Evolutionary conservation across 805 yeast species (phyloP).

Genomic region (Geotrichum ghanense): DNA sequence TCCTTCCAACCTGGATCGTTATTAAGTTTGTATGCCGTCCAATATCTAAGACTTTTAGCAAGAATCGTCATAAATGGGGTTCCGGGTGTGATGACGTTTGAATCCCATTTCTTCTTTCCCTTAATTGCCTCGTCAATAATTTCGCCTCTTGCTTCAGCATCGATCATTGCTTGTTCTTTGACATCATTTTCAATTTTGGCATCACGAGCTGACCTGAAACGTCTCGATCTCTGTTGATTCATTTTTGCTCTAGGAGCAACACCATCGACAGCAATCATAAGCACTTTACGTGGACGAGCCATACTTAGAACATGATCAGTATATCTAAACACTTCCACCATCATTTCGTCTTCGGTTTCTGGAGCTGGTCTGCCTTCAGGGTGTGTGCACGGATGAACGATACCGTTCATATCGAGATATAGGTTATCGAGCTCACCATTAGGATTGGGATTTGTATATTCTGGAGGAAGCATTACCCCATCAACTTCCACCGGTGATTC

Average conservation of each 20-base stretch:
- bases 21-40: slow-evolving; percentile 83
- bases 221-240: slow-evolving; percentile 93
- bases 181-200: slow-evolving; percentile 63
- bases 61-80: slow-evolving; percentile 94
- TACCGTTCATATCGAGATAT: slow-evolving; percentile 96
- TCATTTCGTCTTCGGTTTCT: slow-evolving; percentile 93
- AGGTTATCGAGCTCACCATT: slow-evolving; percentile 93
- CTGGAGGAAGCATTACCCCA: slow-evolving; percentile 53
- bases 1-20: slow-evolving; percentile 91
- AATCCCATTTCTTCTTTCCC: slow-evolving; percentile 75
- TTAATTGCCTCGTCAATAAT: slow-evolving; percentile 64
- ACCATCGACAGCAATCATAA: slow-evolving; percentile 96
- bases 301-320: slow-evolving; percentile 84
- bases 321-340: slow-evolving; percentile 82
- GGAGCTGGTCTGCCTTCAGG: slow-evolving; percentile 97
- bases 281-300: slow-evolving; percentile 90
- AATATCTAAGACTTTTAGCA: slow-evolving; percentile 72
- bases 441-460: slow-evolving; percentile 69
- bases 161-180: slow-evolving; percentile 46
- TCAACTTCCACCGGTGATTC: slow-evolving; percentile 40
- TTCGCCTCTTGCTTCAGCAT: slow-evolving; percentile 57
- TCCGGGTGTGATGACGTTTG: slow-evolving; percentile 96
- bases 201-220: slow-evolving; percentile 86
- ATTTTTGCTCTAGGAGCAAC: slow-evolving; percentile 98
- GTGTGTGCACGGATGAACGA: slow-evolving; percentile 97